A percentile compares a stretch with the other conserved stretches of the same genome.
Conservation (phyloP, 2,329 filamentous ascomycete genomes). For the Hymenoscyphus fructigenus region DNA sequence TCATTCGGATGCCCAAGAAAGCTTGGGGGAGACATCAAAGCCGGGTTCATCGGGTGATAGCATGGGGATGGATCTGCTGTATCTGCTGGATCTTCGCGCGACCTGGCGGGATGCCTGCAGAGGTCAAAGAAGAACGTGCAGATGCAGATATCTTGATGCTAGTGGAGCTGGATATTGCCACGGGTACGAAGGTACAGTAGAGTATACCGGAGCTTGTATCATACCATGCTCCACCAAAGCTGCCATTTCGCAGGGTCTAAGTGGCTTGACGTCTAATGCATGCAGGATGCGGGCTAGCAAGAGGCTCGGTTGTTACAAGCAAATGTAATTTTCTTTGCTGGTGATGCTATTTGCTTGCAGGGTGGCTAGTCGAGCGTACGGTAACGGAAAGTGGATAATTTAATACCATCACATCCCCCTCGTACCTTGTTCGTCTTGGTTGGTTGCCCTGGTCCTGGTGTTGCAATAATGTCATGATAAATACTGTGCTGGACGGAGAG, state of each 20-base stretch:
- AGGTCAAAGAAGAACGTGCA: no score
- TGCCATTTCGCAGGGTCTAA: neutral
- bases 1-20: neutral
- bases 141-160: neutral
- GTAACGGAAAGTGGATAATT: no score
- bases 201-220: neutral
- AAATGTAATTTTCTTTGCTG: neutral
- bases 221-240: neutral
- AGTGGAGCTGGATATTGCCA: neutral
- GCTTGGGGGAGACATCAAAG: neutral
- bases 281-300: neutral
- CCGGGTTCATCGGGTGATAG: slow-evolving; percentile 13
- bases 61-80: neutral
- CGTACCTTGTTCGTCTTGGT: no score
- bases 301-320: neutral
- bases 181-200: neutral
- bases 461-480: no score
- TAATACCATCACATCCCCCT: no score
- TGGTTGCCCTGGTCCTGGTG: no score
- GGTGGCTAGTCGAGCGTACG: no score
- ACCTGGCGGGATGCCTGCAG: no score
- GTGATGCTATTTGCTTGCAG: no score
- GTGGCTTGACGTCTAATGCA: neutral
- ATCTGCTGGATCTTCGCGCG: neutral
- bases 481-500: no score